These are phyloP conservation scores for Aspergillus asperescens DNA, from an alignment of 495 filamentous ascomycete species.

Conservation along the genomic window DNA sequence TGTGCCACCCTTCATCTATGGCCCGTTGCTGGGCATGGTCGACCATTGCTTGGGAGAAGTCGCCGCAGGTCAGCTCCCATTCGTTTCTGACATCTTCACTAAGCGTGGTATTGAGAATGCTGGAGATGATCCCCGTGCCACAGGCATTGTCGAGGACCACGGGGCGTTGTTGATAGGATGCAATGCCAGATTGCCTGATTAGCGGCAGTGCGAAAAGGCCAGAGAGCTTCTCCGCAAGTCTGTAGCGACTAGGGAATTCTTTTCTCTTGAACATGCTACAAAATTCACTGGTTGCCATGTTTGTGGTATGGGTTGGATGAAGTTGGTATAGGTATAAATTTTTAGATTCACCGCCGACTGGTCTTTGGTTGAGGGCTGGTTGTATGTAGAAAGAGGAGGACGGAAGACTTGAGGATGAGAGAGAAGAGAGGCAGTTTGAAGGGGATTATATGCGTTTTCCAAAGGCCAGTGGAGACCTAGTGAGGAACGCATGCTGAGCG, in stretches of 20 bases:
- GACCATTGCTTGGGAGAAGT: conserved; percentile 33
- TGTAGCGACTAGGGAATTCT: conserved; percentile 29
- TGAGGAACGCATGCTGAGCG: not conserved
- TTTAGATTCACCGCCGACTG: too few relatives aligned
- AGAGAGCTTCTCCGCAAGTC: conserved; percentile 30
- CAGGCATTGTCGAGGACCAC: conserved; percentile 40
- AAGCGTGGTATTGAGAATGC: conserved; percentile 23
- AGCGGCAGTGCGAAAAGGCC: conserved; percentile 27
- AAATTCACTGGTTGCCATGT: conserved; percentile 6
- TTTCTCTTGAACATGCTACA: conserved; percentile 24
- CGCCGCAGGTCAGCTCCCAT: conserved; percentile 33
- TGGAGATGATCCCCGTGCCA: conserved; percentile 38
- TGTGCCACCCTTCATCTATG: conserved; percentile 29
- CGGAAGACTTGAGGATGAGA: not conserved
- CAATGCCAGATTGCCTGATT: conserved; percentile 28
- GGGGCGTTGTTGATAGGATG: conserved; percentile 17
- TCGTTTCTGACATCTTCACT: conserved; percentile 16
- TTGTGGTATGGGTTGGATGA: not conserved
- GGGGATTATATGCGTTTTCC: not conserved
- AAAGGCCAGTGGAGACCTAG: too few relatives aligned
- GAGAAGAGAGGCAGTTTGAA: not conserved
- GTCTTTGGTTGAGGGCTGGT: not conserved
- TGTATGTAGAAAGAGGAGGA: not conserved
- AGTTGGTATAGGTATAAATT: not conserved
- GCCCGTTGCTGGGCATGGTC: conserved; percentile 25